These are phyloP conservation scores for Gynostemma pentaphyllum DNA, from an alignment of 306 rosid genomes.

Conservation along the genomic window DNA sequence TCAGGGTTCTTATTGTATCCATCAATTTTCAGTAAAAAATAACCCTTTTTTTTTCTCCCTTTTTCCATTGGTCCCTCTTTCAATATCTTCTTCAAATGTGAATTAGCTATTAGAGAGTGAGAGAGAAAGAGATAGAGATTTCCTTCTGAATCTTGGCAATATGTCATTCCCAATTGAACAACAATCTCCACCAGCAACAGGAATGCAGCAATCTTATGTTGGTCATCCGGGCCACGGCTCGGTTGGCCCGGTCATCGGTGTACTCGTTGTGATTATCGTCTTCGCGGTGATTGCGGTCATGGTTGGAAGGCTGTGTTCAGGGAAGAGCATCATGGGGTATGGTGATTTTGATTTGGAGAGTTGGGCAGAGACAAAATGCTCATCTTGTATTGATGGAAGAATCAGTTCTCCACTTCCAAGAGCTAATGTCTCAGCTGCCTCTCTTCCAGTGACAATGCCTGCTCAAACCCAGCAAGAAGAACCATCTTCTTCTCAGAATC, in stretches of 20 bases:
- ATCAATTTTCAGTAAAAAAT: neutral
- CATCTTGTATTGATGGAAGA: constrained; percentile 73
- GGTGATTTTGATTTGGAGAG: constrained; percentile 64
- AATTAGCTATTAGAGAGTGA: neutral
- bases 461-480: constrained; percentile 26
- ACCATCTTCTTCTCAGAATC: constrained; percentile 24
- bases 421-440: neutral
- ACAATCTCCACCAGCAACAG: constrained; percentile 13
- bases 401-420: constrained; percentile 20
- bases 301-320: constrained; percentile 23
- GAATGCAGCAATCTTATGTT: constrained; percentile 8
- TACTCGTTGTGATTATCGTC: constrained; percentile 17
- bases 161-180: constrained; percentile 16
- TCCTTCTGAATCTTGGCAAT: neutral
- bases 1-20: constrained; percentile 3
- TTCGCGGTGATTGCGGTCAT: constrained; percentile 19
- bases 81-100: neutral
- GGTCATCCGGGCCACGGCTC: constrained; percentile 15
- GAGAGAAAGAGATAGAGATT: neutral
- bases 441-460: constrained; percentile 23
- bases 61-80: constrained; percentile 3
- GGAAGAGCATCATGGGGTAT: constrained; percentile 43
- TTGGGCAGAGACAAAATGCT: constrained; percentile 82
- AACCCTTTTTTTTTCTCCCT: neutral
- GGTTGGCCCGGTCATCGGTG: constrained; percentile 19